Evolutionary conservation across 31 red algal genomes (phyloP).

Genomic region (Asparagopsis taxiformis): DNA sequence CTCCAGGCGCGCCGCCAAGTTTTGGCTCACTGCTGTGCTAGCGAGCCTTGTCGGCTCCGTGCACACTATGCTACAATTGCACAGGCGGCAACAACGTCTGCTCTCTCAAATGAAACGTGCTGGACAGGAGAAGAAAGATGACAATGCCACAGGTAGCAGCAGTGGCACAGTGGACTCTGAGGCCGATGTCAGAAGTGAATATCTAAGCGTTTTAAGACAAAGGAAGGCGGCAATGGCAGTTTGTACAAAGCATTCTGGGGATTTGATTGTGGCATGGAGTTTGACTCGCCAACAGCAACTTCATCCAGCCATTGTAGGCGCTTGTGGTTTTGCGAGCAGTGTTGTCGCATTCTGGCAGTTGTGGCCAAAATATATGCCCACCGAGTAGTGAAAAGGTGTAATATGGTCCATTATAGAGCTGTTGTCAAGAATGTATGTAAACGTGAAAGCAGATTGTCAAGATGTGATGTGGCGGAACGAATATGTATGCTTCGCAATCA

Average conservation of each 20-base stretch:
- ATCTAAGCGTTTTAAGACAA: conserved; percentile 15
- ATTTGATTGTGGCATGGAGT: conserved; percentile 31
- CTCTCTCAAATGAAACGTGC: background rate
- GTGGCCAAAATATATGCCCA: conserved; percentile 40
- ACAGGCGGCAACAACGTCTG: background rate
- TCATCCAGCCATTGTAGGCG: conserved; percentile 38
- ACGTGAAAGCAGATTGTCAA: no score
- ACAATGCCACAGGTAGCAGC: background rate
- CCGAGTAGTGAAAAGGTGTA: conserved; percentile 1
- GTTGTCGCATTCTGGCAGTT: conserved; percentile 54
- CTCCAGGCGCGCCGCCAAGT: conserved; percentile 41
- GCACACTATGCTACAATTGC: conserved; percentile 1
- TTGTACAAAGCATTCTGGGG: conserved; percentile 27
- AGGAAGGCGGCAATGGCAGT: conserved; percentile 16
- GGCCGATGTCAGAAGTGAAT: conserved; percentile 8
- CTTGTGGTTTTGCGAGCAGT: conserved; percentile 61
- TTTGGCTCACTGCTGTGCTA: conserved; percentile 50
- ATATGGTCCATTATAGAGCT: no score
- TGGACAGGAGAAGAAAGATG: conserved; percentile 5
- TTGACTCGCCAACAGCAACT: background rate
- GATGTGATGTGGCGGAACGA: no score
- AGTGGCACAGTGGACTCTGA: background rate
- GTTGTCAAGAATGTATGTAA: no score
- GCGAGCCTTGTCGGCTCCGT: conserved; percentile 8
- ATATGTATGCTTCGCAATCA: no score